These are phyloP conservation scores for Phytophthora syringae DNA, from an alignment of 352 stramenopile species.

Conservation along the genomic window DNA sequence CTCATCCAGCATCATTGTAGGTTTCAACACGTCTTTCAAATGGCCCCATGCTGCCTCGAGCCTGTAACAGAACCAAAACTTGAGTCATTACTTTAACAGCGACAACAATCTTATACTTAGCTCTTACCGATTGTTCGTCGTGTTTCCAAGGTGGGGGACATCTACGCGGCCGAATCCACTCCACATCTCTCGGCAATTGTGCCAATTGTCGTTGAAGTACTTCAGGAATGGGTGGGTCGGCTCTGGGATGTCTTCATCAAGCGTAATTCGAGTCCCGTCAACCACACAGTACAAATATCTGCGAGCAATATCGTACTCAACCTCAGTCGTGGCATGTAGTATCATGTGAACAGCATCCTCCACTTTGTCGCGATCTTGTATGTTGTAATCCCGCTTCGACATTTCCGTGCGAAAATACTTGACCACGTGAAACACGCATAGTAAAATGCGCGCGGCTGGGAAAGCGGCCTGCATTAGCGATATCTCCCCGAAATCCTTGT, in stretches of 20 bases:
- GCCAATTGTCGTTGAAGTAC: conserved; percentile 1
- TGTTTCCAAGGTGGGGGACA: background rate
- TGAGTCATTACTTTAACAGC: no score
- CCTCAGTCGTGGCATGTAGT: background rate
- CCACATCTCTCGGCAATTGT: conserved; percentile 1
- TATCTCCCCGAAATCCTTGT: background rate
- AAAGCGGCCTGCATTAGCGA: background rate
- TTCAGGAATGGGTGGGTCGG: background rate
- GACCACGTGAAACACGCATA: background rate
- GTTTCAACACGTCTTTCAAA: background rate
- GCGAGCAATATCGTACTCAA: background rate
- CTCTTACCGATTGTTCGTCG: background rate
- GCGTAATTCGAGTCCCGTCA: background rate
- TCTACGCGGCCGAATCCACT: conserved; percentile 1
- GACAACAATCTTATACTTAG: background rate
- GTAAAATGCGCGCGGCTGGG: background rate
- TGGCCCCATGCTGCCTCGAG: background rate
- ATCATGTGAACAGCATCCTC: background rate
- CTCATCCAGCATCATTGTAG: background rate
- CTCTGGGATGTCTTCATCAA: conserved; percentile 1
- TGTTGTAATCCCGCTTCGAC: background rate
- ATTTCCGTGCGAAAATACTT: background rate
- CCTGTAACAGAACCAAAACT: background rate
- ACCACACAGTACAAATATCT: background rate
- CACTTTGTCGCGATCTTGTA: background rate